Conservation (phyloP, 257 asterid species). For the Voacanga thouarsii region DNA sequence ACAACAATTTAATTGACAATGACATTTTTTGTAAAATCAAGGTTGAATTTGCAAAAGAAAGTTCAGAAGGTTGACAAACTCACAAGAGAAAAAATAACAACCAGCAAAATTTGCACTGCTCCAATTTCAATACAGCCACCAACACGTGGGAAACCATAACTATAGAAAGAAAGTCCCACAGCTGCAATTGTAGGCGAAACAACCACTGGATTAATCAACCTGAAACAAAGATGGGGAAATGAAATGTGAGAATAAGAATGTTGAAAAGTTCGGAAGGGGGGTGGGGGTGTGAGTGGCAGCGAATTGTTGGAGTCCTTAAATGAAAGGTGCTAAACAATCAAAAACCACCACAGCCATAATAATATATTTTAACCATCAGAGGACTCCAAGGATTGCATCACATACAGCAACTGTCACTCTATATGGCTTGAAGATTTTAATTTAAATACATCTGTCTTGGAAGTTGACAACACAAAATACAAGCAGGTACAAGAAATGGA, state of each 20-base stretch:
- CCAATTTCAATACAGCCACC: constrained; percentile 97
- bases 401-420: neutral
- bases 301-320: neutral
- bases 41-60: constrained; percentile 5
- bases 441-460: neutral
- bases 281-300: no score
- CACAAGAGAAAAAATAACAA: constrained; percentile 84
- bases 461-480: neutral
- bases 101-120: constrained; percentile 74
- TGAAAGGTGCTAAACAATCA: neutral
- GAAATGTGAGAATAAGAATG: constrained; percentile 5
- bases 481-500: neutral
- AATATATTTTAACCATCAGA: neutral
- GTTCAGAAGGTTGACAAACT: constrained; percentile 27
- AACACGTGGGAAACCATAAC: constrained; percentile 89
- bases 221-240: constrained; percentile 28
- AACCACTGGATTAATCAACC: constrained; percentile 96
- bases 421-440: neutral
- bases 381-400: neutral
- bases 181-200: constrained; percentile 96
- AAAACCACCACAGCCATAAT: neutral
- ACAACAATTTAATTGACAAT: constrained; percentile 5
- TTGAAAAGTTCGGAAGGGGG: neutral
- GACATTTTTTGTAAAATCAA: neutral
- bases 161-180: constrained; percentile 94